Percentiles rank a stretch among this genome's conserved stretches.
Conservation (phyloP, 75 land plant genomes). For the Selaginella moellendorffii region DNA sequence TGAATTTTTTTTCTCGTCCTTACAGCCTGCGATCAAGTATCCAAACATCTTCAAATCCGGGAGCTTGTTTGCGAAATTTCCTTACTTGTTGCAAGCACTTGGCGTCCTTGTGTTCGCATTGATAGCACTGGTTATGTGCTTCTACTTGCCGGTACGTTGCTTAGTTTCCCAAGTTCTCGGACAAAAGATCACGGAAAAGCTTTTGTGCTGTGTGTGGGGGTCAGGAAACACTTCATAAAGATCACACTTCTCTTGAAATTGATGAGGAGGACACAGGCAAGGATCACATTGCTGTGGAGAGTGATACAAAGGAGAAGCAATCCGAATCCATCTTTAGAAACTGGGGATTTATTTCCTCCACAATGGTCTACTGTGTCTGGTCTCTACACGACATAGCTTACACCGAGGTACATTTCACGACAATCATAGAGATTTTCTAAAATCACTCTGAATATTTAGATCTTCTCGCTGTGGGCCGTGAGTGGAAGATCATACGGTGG, state of each 20-base stretch:
- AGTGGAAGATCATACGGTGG: slow-evolving; percentile 52
- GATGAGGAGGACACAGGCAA: not conserved
- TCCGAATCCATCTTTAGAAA: slow-evolving; percentile 36
- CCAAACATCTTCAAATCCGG: slow-evolving; percentile 47
- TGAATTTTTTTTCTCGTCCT: no score
- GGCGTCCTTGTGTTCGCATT: not conserved
- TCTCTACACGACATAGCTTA: slow-evolving; percentile 66
- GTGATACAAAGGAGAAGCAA: not conserved
- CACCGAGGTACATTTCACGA: slow-evolving; percentile 39
- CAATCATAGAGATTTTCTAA: not conserved
- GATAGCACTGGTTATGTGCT: not conserved
- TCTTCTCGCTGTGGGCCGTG: slow-evolving; percentile 80
- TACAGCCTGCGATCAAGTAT: slow-evolving; percentile 79
- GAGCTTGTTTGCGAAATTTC: slow-evolving; percentile 34
- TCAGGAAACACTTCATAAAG: slow-evolving; percentile 60
- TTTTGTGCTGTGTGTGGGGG: no score
- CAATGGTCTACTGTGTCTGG: slow-evolving; percentile 46
- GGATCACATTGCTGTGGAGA: not conserved
- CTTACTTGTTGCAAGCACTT: not conserved
- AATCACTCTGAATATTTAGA: slow-evolving; percentile 20
- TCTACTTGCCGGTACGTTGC: not conserved
- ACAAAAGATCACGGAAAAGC: no score
- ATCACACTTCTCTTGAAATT: not conserved
- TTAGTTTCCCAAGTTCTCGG: no score
- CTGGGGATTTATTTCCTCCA: slow-evolving; percentile 61